phyloP scores from a whole-genome alignment of 192 early-diverging fungal species.

The Phycomyces nitens region DNA sequence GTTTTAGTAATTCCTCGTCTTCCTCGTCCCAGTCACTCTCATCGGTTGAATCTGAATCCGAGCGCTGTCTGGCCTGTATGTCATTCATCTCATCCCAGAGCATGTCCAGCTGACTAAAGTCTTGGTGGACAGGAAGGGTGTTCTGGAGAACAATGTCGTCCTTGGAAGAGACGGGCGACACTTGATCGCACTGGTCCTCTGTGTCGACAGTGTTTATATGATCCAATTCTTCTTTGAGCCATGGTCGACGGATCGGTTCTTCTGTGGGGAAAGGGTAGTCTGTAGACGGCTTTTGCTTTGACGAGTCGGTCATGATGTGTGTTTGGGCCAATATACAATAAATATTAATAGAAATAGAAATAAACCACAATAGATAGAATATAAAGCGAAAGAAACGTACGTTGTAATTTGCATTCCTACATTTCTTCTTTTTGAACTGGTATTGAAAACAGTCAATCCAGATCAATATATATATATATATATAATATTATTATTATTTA shows the following conservation, averaged over 20 bases:
- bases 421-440: background rate
- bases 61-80: background rate
- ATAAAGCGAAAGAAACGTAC: background rate
- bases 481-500: too few relatives aligned
- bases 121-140: background rate
- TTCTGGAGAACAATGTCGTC: background rate
- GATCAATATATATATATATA: too few relatives aligned
- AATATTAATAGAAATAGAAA: background rate
- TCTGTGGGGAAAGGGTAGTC: constrained; percentile 24
- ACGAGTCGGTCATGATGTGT: background rate
- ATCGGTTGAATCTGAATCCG: background rate
- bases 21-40: constrained; percentile 1
- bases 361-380: background rate
- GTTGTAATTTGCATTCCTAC: background rate
- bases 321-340: too few relatives aligned
- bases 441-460: background rate
- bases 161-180: background rate
- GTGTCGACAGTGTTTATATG: constrained; percentile 13
- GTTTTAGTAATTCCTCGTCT: constrained; percentile 18
- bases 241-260: constrained; percentile 25
- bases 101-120: constrained; percentile 7
- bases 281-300: too few relatives aligned
- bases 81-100: constrained; percentile 16
- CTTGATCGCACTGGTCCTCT: too few relatives aligned
- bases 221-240: constrained; percentile 12